Evolutionary conservation across 768 basidiomycete species (phyloP), one percentile per base, ranked within the genome.

Genomic region (Leucocoprinus birnbaumii): DNA sequence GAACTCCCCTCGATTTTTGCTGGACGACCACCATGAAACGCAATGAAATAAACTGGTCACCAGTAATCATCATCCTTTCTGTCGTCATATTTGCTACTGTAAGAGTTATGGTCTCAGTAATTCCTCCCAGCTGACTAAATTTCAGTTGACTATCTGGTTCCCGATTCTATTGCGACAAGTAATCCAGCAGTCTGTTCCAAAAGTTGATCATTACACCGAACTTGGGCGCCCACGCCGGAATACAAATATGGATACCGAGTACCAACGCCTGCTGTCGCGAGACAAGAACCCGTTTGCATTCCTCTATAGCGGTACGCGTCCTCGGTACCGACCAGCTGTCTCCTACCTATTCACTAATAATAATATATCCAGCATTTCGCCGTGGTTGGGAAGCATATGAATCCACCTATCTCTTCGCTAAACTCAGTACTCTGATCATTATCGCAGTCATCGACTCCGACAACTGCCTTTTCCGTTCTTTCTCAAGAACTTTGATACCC

Each of bases 11-110:
- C 48, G 85, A 89, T 65, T 89, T 89, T 59, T 91, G 87, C 66
- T 91, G 81, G 72, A 89, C 86, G 3, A 91, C 89, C 0, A 90
- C 87, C 0, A 87, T 90, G 86, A 77, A 79, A 52, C 73, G 76
- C 37, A 82, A 86, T 57, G 75, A 85, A 63, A 69, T 89, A 56
- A 91, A 91, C 64, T 85, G 77, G 59, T 87, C 88, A 0, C 85
- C 84, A 22, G 61, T 80, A 3, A 65, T 89, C 18, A 68, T 91
- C 3, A 75, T 83, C n/a, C 62, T 87, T 22, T 79, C 87, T 0
- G 60, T 74, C 0, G 43, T 84, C 10, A 79, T 80, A 2, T 70
- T 89, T 35, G 54, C 67, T 11, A 65, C 75, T 56, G 86, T 89
- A 58, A 65, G 85, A 68, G 40, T 34, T 24, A 44, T 21, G 34